phyloP scores from a whole-genome alignment of 1,284 basidiomycete genomes.

The Caloboletus inedulis region DNA sequence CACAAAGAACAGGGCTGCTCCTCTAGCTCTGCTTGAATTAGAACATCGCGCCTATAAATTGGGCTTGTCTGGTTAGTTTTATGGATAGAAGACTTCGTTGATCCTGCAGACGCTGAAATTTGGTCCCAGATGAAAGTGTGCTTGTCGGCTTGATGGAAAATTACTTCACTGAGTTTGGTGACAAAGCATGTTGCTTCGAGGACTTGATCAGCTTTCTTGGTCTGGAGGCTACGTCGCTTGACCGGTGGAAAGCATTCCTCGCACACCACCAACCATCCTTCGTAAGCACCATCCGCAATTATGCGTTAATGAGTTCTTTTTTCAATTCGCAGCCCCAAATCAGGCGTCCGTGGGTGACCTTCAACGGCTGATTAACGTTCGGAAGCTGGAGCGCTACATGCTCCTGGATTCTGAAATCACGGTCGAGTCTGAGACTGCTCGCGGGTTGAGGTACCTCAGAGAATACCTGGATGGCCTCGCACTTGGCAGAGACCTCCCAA shows the following conservation, averaged over 20 bases:
- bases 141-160: conserved; percentile 50
- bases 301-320: conserved; percentile 11
- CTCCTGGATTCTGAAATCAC: conserved; percentile 48
- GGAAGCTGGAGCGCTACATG: conserved; percentile 66
- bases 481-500: conserved; percentile 61
- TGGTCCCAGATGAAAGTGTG: conserved; percentile 40
- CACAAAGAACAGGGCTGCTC: conserved; percentile 67
- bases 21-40: conserved; percentile 68
- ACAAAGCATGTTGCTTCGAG: conserved; percentile 83
- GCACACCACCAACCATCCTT: conserved; percentile 44
- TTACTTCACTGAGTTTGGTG: conserved; percentile 73
- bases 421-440: conserved; percentile 51
- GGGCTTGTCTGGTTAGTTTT: conserved; percentile 46
- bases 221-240: conserved; percentile 45
- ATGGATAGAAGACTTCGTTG: not conserved
- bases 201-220: conserved; percentile 69
- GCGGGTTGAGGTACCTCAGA: conserved; percentile 50
- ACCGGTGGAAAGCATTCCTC: conserved; percentile 57
- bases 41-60: conserved; percentile 55
- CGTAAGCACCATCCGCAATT: conserved; percentile 39
- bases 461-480: conserved; percentile 65
- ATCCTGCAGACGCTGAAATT: conserved; percentile 9
- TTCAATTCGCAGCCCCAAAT: conserved; percentile 12
- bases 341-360: conserved; percentile 51
- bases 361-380: conserved; percentile 63